Base-by-base conservation (phyloP, 1,284 basidiomycete species). In the Anthracocystis setariae region DNA sequence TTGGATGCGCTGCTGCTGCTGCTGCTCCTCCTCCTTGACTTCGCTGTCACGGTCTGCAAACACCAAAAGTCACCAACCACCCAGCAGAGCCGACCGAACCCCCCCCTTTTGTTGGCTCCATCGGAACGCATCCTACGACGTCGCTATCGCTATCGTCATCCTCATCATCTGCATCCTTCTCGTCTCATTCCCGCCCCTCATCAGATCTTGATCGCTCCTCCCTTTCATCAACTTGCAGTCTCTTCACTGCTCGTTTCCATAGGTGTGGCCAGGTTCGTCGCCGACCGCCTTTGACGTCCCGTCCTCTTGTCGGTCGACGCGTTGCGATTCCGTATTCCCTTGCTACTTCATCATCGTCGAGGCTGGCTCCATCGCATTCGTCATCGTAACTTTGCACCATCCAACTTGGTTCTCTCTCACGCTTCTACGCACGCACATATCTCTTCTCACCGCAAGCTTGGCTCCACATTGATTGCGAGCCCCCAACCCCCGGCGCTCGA, bases 191-290 rank as follows among this genome's bases (percentile, higher is more conserved):
- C 38, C 18, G 15, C 18, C 17, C 18, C 1, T 17, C 38, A 39
- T 39, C 38, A 35, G 2, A 35, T 8, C 18, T 39, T 17, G 17
- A 20, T 39, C 8, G 2, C n/a, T 18, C 38, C 18, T n/a, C n/a
- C n/a, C 38, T 39, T 39, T 38, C 51, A 21, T 27, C 46, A 9
- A 42, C 35, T 37, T 3, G 21, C n/a, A 35, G 46, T 48, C 35
- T 39, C 38, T 39, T 39, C 18, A n/a, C 33, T 47, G 45, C 50
- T 33, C 24, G 5, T 37, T 39, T 21, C 23, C 18, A n/a, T 23
- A n/a, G 17, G 3, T 27, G 40, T n/a, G 44, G 39, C 37, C 38
- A 62, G 44, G 46, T 58, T 65, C 62, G 62, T 55, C 49, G 61
- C 54, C 61, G 61, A 64, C 57, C 54, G 42, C 33, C 43, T 29